These are phyloP conservation scores for Luffa acutangula DNA, from an alignment of 306 rosid genomes.

Conservation along the genomic window DNA sequence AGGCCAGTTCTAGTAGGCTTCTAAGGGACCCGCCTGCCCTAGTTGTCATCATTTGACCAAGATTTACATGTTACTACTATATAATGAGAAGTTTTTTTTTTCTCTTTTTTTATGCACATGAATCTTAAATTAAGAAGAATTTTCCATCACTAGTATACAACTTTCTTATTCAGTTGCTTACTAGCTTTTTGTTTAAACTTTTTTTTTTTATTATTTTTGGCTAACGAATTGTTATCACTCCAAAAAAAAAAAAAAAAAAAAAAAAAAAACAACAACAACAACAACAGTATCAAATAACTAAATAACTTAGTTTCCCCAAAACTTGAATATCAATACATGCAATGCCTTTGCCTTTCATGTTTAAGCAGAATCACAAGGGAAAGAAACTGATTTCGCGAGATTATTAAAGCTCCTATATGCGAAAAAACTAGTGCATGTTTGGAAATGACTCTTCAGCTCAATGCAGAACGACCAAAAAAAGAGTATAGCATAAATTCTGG, in stretches of 20 bases:
- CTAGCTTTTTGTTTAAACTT: background rate
- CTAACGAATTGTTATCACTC: background rate
- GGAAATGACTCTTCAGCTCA: background rate
- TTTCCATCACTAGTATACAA: background rate
- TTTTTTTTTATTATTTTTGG: background rate
- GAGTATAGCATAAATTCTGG: background rate
- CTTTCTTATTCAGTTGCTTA: background rate
- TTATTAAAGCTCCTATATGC: background rate
- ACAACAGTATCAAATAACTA: background rate
- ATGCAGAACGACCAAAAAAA: background rate
- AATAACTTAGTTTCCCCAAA: background rate
- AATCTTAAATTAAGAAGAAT: background rate
- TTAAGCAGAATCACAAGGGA: background rate
- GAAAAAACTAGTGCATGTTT: background rate
- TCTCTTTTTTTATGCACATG: background rate
- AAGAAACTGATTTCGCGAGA: background rate
- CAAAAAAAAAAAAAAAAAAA: background rate
- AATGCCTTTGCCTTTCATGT: background rate
- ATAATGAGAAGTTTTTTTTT: background rate
- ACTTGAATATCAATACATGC: background rate
- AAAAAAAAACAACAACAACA: no score
- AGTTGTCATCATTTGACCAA: slow-evolving; percentile 1
- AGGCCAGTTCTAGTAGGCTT: slow-evolving; percentile 1
- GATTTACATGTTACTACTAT: background rate
- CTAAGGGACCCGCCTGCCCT: slow-evolving; percentile 5